phyloP scores from a whole-genome alignment of 495 filamentous ascomycete species.

The Lasiosphaeria hispida region DNA sequence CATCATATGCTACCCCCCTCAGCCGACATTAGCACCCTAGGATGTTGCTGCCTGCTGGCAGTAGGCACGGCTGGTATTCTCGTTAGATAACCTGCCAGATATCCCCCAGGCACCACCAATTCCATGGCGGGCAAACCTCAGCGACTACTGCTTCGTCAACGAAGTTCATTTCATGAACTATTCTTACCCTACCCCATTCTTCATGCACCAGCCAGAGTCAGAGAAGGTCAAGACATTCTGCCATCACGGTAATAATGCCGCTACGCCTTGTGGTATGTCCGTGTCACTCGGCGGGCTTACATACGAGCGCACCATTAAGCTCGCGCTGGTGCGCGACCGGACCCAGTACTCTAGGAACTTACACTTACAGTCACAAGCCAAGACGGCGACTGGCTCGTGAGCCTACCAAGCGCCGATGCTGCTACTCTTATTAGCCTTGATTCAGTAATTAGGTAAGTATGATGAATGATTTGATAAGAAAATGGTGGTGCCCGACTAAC shows the following conservation, averaged over 20 bases:
- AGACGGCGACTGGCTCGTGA: conserved; percentile 12
- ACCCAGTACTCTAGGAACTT: conserved; percentile 5
- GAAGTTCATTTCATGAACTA: neutral
- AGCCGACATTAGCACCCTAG: neutral
- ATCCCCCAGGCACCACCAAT: neutral
- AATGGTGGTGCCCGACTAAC: conserved; percentile 2
- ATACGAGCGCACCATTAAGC: neutral
- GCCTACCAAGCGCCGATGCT: conserved; percentile 7
- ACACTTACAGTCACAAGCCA: neutral
- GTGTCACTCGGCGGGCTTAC: neutral
- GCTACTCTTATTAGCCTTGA: conserved; percentile 9
- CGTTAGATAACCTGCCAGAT: neutral
- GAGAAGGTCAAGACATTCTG: too few relatives aligned
- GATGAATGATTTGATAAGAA: neutral
- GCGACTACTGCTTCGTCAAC: neutral
- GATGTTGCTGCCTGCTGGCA: neutral
- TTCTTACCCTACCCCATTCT: neutral
- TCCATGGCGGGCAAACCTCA: neutral
- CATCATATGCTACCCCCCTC: neutral
- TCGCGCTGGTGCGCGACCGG: neutral
- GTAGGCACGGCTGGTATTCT: neutral
- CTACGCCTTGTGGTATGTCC: neutral
- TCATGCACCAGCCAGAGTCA: too few relatives aligned
- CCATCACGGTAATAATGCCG: neutral
- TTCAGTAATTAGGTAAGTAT: conserved; percentile 5